Percentiles rank a stretch among this genome's conserved stretches.
These are phyloP conservation scores for Termitomyces bulborhizus DNA, from an alignment of 768 basidiomycete genomes.

Conservation along the genomic window DNA sequence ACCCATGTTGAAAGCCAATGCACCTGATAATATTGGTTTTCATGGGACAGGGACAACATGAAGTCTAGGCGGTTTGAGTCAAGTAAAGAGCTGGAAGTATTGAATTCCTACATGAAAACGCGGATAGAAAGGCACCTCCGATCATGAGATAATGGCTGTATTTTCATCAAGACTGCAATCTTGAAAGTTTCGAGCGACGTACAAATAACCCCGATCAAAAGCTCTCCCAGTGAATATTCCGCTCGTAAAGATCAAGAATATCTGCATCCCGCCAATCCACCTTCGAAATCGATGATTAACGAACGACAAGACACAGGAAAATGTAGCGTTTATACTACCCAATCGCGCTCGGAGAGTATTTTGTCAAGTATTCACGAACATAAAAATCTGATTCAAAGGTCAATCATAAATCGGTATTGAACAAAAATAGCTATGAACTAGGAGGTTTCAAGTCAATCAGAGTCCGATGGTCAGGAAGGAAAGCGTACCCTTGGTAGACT, in stretches of 20 bases:
- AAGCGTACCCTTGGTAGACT: neutral
- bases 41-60: slow-evolving; percentile 37
- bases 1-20: slow-evolving; percentile 7
- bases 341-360: slow-evolving; percentile 20
- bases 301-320: neutral
- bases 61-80: slow-evolving; percentile 16
- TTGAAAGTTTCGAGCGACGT: slow-evolving; percentile 5
- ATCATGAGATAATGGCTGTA: slow-evolving; percentile 38
- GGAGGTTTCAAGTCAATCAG: neutral
- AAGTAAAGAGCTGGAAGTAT: neutral
- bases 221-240: slow-evolving; percentile 39
- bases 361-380: slow-evolving; percentile 27
- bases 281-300: slow-evolving; percentile 11
- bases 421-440: neutral
- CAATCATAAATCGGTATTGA: neutral
- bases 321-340: neutral
- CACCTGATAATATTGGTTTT: slow-evolving; percentile 34
- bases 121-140: slow-evolving; percentile 37
- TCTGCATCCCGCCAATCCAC: slow-evolving; percentile 42
- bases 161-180: neutral
- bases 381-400: slow-evolving; percentile 25
- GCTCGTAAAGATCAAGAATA: slow-evolving; percentile 36
- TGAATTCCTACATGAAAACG: slow-evolving; percentile 16
- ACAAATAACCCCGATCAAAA: slow-evolving; percentile 50
- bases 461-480: neutral